phyloP scores from a whole-genome alignment of 331 rosid genomes.

The Acacia concinna region DNA sequence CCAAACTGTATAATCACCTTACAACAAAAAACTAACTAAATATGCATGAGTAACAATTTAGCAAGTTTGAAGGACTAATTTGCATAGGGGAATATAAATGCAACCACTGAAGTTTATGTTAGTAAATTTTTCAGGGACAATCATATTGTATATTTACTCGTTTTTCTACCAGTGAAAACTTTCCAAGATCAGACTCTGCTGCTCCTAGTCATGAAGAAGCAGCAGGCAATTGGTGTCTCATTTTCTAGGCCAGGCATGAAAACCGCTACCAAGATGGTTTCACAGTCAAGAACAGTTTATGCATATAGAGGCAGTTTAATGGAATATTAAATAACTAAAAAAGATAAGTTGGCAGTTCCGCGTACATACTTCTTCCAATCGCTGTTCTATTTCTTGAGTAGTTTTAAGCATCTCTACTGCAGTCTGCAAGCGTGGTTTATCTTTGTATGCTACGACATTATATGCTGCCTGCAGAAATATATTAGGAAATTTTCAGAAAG shows the following conservation, averaged over 20 bases:
- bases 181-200: not conserved
- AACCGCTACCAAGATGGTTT: not conserved
- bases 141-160: not conserved
- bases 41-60: not conserved
- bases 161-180: not conserved
- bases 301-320: not conserved
- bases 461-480: constrained; percentile 59
- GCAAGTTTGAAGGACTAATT: not conserved
- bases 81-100: not conserved
- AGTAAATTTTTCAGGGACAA: not conserved
- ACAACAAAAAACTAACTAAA: not conserved
- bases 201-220: not conserved
- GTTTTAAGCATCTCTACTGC: constrained; percentile 78
- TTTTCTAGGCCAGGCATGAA: constrained; percentile 6
- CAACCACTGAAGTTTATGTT: not conserved
- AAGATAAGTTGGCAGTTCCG: constrained; percentile 20
- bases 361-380: constrained; percentile 70
- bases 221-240: not conserved
- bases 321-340: constrained; percentile 14
- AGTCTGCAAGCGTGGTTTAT: constrained; percentile 78
- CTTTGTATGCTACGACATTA: constrained; percentile 79
- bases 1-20: not conserved
- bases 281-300: not conserved
- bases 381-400: constrained; percentile 76
- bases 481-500: constrained; percentile 18